A percentile compares a stretch with the other conserved stretches of the same genome.
These are phyloP conservation scores for Microstegium vimineum DNA, from an alignment of 176 grass and related monocot species.

Conservation along the genomic window DNA sequence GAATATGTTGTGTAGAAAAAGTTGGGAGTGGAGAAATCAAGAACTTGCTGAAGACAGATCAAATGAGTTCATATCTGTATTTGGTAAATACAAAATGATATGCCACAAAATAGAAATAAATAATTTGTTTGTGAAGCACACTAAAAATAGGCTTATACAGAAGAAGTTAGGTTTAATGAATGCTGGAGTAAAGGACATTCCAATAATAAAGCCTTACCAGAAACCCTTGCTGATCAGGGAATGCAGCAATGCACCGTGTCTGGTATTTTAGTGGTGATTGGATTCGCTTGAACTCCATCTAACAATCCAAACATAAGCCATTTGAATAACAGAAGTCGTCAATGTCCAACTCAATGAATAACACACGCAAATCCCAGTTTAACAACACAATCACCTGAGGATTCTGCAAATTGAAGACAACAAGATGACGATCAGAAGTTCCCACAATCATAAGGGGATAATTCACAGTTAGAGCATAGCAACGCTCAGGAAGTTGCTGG, in stretches of 20 bases:
- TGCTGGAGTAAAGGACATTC: not conserved
- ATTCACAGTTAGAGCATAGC: conserved; percentile 76
- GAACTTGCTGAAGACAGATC: not conserved
- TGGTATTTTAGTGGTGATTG: conserved; percentile 92
- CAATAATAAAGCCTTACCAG: conserved; percentile 52
- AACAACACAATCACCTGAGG: conserved; percentile 59
- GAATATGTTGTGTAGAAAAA: not conserved
- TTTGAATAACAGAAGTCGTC: not conserved
- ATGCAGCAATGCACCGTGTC: conserved; percentile 81
- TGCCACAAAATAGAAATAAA: not conserved
- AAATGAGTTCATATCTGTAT: not conserved
- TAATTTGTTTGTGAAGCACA: not conserved
- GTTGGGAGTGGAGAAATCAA: not conserved
- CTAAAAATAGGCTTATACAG: not conserved
- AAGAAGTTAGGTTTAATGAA: not conserved
- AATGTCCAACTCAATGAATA: not conserved
- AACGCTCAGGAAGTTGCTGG: conserved; percentile 83
- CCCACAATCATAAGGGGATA: conserved; percentile 98
- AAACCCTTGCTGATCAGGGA: conserved; percentile 98
- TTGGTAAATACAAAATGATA: conserved; percentile 17
- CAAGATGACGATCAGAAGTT: conserved; percentile 73
- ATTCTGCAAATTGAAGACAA: conserved; percentile 94
- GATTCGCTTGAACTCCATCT: conserved; percentile 92
- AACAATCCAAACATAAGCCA: conserved; percentile 17
- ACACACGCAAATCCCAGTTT: not conserved